Conservation (phyloP, 257 asterid genomes). For the Henckelia pumila region DNA sequence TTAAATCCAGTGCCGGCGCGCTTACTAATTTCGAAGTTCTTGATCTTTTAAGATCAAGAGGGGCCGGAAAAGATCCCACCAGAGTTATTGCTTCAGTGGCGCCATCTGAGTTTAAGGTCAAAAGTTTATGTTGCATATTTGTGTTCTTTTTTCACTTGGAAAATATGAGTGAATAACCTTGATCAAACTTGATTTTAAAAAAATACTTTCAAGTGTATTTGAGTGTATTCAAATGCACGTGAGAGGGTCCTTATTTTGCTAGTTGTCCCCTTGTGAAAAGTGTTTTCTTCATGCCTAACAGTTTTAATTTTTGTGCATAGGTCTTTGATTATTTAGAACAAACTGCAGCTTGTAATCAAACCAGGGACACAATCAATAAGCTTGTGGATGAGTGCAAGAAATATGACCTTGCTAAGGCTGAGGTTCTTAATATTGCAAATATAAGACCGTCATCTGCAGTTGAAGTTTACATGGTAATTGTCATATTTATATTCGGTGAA, state of each 20-base stretch:
- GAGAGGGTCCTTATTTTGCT: too few relatives aligned
- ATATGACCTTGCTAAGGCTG: conserved; percentile 61
- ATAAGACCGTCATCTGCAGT: conserved; percentile 7
- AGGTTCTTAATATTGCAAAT: conserved; percentile 64
- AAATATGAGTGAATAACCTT: too few relatives aligned
- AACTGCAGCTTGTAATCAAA: conserved; percentile 62
- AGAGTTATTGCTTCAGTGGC: conserved; percentile 56
- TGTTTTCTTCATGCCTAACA: not conserved
- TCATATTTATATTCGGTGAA: not conserved
- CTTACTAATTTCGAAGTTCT: conserved; percentile 82
- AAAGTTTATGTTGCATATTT: conserved; percentile 6
- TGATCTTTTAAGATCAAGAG: conserved; percentile 69
- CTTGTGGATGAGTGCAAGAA: conserved; percentile 45
- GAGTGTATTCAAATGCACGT: too few relatives aligned
- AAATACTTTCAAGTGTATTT: too few relatives aligned
- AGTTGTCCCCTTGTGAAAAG: too few relatives aligned
- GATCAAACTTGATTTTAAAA: too few relatives aligned
- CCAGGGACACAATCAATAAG: conserved; percentile 42
- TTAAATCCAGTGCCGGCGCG: conserved; percentile 51
- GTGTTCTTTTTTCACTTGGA: too few relatives aligned
- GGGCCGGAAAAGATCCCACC: conserved; percentile 74
- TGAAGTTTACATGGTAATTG: not conserved
- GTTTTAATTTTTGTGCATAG: conserved; percentile 29
- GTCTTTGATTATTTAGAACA: conserved; percentile 72
- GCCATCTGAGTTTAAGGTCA: conserved; percentile 77